These are phyloP conservation scores for Fusarium acutatum DNA, from an alignment of 2,329 filamentous ascomycete species.

Conservation along the genomic window DNA sequence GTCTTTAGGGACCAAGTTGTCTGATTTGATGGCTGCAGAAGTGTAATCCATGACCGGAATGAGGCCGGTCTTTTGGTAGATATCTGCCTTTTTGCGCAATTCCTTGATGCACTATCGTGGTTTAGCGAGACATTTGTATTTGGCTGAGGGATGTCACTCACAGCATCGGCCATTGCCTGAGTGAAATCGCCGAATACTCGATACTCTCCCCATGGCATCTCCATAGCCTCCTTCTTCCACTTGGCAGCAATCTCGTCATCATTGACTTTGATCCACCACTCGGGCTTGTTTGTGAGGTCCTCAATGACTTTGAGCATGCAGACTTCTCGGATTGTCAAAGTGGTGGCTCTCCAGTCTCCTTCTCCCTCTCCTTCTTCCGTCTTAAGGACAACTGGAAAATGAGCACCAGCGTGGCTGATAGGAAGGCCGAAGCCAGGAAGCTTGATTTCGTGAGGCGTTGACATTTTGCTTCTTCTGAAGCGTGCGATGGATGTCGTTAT, in stretches of 20 bases:
- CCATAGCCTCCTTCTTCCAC: constrained; percentile 44
- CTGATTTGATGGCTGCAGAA: constrained; percentile 48
- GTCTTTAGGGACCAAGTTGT: constrained; percentile 38
- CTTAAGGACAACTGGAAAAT: constrained; percentile 36
- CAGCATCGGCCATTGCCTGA: constrained; percentile 43
- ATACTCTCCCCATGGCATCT: constrained; percentile 42
- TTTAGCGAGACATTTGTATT: neutral
- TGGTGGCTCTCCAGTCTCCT: constrained; percentile 37
- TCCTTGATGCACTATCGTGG: constrained; percentile 44
- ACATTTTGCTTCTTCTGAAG: neutral
- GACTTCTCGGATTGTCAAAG: constrained; percentile 43
- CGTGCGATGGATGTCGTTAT: neutral
- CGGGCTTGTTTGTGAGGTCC: constrained; percentile 47
- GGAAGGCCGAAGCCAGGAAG: constrained; percentile 43
- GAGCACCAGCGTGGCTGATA: neutral
- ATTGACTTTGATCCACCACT: constrained; percentile 47
- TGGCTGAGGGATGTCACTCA: constrained; percentile 20
- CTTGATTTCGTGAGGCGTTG: neutral
- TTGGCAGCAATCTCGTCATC: constrained; percentile 38
- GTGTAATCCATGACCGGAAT: constrained; percentile 47
- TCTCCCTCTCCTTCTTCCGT: neutral
- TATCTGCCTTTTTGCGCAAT: constrained; percentile 44
- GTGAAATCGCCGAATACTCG: constrained; percentile 41
- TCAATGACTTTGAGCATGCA: constrained; percentile 47
- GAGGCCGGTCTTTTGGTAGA: constrained; percentile 46